Evolutionary conservation across 2,329 filamentous ascomycete genomes (phyloP), one percentile per base, ranked within the genome.

Genomic region (Alternaria sp.): DNA sequence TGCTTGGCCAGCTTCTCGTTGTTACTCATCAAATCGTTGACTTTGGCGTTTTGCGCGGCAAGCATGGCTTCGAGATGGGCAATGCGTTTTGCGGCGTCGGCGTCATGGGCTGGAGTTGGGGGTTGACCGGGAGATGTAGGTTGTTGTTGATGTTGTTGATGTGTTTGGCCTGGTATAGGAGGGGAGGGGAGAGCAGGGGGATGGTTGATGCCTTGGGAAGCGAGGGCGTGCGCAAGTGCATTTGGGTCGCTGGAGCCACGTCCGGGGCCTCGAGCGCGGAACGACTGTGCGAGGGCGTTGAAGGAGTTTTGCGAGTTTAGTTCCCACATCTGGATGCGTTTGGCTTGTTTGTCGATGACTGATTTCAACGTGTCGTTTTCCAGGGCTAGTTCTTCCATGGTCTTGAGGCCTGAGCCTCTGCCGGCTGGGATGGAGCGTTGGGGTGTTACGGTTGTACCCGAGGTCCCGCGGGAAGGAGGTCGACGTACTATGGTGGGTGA

Each of bases 291-390:
- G 33, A 98, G 84, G 3, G 92, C 92, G 78, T 93, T 86, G 52
- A 90, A 91, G 36, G 90, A 93, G 63, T 89, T 92, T 78, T 98
- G 95, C 0, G 93, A 92, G 69, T 92, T 93, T 37, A 92, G 89
- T 78, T 99, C 94, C 80, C 97, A 99, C 62, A 93, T 90, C 70
- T 95, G 91, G n/a, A 99, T 85, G 0, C 94, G 87, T 68, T 90
- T 91, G 62, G 90, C 91, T 34, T 97, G 85, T 49, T 92, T 92
- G 77, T 98, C 93, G 8, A 96, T 86, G 68, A 93, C 88, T 56
- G 90, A 86, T 70, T 95, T 94, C 50, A 98, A 84, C 9, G 90
- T 91, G 62, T 90, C 86, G 76, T 98, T 99, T 73, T 98, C 92
- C 48, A 94, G 86, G 63, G 90, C 88, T 9, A 98, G 84, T 77